Evolutionary conservation across 805 yeast genomes (phyloP).

Genomic region (Sporopachydermia lactativora): DNA sequence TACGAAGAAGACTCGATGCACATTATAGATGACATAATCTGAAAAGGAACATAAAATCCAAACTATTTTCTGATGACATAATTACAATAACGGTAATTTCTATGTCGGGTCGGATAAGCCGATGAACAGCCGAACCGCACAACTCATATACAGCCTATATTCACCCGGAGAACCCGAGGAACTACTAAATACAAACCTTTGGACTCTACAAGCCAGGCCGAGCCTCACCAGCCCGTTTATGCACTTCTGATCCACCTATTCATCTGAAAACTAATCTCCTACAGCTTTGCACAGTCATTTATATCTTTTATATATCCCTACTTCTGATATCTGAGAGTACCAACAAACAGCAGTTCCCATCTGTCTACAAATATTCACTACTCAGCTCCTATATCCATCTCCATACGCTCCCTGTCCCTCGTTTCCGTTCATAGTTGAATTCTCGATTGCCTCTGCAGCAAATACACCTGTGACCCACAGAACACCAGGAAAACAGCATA

Average conservation of each 20-base stretch:
- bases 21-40: not conserved
- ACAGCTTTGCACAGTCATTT: no score
- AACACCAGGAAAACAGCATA: slow-evolving; percentile 69
- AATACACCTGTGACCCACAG: slow-evolving; percentile 75
- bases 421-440: slow-evolving; percentile 31
- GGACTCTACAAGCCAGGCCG: no score
- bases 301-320: no score
- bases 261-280: no score
- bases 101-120: no score
- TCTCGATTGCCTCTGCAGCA: slow-evolving; percentile 49
- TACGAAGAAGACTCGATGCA: not conserved
- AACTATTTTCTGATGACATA: not conserved
- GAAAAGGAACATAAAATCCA: not conserved
- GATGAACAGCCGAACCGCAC: no score
- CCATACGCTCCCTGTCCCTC: slow-evolving; percentile 2
- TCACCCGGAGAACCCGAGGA: no score
- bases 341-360: not conserved
- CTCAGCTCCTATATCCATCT: not conserved
- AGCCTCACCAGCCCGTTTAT: no score
- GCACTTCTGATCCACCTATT: no score
- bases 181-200: no score
- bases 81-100: not conserved
- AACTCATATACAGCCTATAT: no score
- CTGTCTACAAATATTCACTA: not conserved
- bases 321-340: not conserved